phyloP scores from a whole-genome alignment of 805 yeast species.

The Wickerhamomyces strasburgensis region DNA sequence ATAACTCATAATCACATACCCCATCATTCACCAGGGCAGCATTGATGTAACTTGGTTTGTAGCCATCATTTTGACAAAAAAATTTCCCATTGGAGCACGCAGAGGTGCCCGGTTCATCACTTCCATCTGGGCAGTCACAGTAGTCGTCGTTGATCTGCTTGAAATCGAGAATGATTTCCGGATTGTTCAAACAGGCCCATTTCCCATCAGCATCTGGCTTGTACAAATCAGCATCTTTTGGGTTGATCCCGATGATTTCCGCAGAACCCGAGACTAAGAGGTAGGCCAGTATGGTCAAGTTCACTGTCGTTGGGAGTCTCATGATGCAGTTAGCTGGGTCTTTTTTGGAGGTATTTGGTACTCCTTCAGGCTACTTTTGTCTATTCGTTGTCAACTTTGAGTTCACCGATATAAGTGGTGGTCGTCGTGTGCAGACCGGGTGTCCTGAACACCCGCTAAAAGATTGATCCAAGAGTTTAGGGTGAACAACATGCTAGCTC shows the following conservation, averaged over 20 bases:
- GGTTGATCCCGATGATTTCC: constrained; percentile 18
- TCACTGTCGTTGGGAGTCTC: neutral
- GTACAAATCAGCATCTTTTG: constrained; percentile 37
- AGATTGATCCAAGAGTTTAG: too few relatives aligned
- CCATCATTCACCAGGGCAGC: constrained; percentile 79
- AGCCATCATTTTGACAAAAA: constrained; percentile 77
- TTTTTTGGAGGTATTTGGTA: too few relatives aligned
- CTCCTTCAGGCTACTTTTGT: too few relatives aligned
- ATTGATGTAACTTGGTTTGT: constrained; percentile 55
- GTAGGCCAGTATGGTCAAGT: neutral
- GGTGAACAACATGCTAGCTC: too few relatives aligned
- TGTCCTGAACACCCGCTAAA: too few relatives aligned
- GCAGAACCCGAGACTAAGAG: neutral
- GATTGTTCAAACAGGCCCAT: constrained; percentile 69
- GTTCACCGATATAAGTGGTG: too few relatives aligned
- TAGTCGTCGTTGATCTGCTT: constrained; percentile 77
- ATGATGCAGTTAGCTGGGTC: too few relatives aligned
- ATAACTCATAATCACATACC: constrained; percentile 78
- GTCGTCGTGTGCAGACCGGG: too few relatives aligned
- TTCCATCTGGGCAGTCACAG: constrained; percentile 97
- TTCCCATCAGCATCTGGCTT: constrained; percentile 43
- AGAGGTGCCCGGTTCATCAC: constrained; percentile 93
- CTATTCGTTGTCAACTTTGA: too few relatives aligned
- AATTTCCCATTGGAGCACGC: constrained; percentile 62
- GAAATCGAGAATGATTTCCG: constrained; percentile 55